Evolutionary conservation across 2,329 filamentous ascomycete species (phyloP).

Genomic region (Penicillium thymicola): DNA sequence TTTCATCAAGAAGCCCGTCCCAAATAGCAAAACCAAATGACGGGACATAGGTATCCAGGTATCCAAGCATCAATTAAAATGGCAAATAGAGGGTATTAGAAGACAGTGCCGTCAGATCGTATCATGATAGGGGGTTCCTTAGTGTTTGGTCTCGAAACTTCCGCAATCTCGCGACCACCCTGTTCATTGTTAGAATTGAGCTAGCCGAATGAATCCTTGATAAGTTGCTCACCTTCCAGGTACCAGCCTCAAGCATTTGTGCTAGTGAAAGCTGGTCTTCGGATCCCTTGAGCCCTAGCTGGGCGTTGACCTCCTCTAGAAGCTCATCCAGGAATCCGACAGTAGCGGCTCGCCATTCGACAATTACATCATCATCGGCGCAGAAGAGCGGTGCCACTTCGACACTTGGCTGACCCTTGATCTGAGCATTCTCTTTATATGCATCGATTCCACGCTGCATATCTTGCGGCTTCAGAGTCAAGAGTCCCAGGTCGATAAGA

Average conservation of each 20-base stretch:
- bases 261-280: slow-evolving; percentile 70
- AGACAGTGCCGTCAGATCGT: slow-evolving; percentile 92
- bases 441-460: slow-evolving; percentile 66
- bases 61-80: slow-evolving; percentile 27
- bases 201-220: background rate
- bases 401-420: slow-evolving; percentile 67
- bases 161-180: slow-evolving; percentile 93
- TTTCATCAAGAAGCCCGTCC: slow-evolving; percentile 31
- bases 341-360: slow-evolving; percentile 74
- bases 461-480: slow-evolving; percentile 71
- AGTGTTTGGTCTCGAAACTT: slow-evolving; percentile 91
- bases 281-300: slow-evolving; percentile 63
- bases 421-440: slow-evolving; percentile 67
- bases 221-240: slow-evolving; percentile 77
- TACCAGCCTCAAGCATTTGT: slow-evolving; percentile 91
- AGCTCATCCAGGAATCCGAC: slow-evolving; percentile 72
- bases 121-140: slow-evolving; percentile 97
- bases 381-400: slow-evolving; percentile 72
- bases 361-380: slow-evolving; percentile 71
- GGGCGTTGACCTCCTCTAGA: slow-evolving; percentile 64
- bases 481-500: slow-evolving; percentile 76
- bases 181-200: slow-evolving; percentile 38
- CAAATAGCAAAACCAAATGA: slow-evolving; percentile 3
- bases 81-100: slow-evolving; percentile 53
- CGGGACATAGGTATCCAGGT: slow-evolving; percentile 15